Conservation (phyloP, 2,329 filamentous ascomycete species). For the Penicillium sclerotiorum region DNA sequence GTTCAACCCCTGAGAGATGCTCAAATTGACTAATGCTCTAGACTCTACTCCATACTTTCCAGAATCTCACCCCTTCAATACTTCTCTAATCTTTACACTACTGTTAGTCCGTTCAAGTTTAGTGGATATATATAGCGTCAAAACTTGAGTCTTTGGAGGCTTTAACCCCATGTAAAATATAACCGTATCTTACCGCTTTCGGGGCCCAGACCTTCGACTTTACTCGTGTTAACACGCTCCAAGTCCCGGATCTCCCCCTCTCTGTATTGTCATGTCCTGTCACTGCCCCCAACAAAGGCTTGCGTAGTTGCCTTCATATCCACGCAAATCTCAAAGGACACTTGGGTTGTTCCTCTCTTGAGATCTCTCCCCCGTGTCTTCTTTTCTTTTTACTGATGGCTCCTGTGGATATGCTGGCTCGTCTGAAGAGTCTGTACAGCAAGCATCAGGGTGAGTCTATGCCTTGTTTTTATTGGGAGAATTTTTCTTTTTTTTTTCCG, state of each 20-base stretch:
- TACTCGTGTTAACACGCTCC: background rate
- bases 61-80: too few species aligned
- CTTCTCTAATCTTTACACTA: too few species aligned
- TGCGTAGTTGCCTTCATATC: background rate
- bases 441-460: constrained; percentile 31
- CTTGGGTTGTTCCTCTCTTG: background rate
- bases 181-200: background rate
- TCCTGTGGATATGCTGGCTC: constrained; percentile 35
- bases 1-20: too few species aligned
- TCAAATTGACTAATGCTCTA: too few species aligned
- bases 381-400: constrained; percentile 29
- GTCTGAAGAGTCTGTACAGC: constrained; percentile 36
- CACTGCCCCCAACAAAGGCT: constrained; percentile 17
- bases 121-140: too few species aligned
- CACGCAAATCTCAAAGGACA: background rate
- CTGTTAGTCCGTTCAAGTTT: too few species aligned
- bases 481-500: constrained; percentile 2
- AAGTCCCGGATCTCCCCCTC: background rate
- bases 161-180: too few species aligned
- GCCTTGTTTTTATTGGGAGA: background rate
- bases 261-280: background rate
- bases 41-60: too few species aligned
- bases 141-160: too few species aligned
- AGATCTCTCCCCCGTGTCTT: background rate
- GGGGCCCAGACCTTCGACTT: background rate